Evolutionary conservation across 106 monocot genomes (phyloP).

Genomic region (Allium sativum): DNA sequence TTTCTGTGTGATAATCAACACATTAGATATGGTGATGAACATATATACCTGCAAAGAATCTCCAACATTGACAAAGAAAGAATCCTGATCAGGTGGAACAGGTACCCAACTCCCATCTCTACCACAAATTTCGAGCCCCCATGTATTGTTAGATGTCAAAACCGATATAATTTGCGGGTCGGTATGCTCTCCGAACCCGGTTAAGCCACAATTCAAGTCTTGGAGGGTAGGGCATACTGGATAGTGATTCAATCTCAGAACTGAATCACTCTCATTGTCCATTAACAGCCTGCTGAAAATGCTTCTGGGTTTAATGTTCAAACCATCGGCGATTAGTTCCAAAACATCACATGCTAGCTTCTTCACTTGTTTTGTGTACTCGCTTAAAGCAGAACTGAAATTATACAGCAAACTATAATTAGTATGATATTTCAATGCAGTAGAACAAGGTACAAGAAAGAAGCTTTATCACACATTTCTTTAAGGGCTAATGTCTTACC

Average conservation of each 20-base stretch:
- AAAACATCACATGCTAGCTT: conserved; percentile 50
- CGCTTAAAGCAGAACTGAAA: conserved; percentile 41
- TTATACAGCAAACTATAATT: background rate
- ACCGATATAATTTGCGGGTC: conserved; percentile 82
- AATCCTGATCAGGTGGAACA: conserved; percentile 54
- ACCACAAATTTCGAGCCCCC: conserved; percentile 47
- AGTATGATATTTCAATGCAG: background rate
- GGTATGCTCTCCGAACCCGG: conserved; percentile 84
- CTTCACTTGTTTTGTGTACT: conserved; percentile 40
- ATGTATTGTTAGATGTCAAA: conserved; percentile 56
- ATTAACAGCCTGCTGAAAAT: conserved; percentile 39
- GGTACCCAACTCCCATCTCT: conserved; percentile 66
- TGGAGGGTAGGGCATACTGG: conserved; percentile 45
- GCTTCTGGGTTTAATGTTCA: conserved; percentile 28
- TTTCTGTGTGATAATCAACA: background rate
- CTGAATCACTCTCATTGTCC: conserved; percentile 44
- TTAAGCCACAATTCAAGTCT: conserved; percentile 16
- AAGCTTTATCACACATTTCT: no score
- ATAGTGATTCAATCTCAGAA: conserved; percentile 76
- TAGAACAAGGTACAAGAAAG: no score
- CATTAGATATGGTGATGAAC: background rate
- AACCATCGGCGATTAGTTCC: conserved; percentile 64
- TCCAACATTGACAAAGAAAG: conserved; percentile 85
- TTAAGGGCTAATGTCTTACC: background rate
- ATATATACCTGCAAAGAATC: conserved; percentile 64